Evolutionary conservation across 441 rosid genomes (phyloP).

Genomic region (Croton laevigatus): DNA sequence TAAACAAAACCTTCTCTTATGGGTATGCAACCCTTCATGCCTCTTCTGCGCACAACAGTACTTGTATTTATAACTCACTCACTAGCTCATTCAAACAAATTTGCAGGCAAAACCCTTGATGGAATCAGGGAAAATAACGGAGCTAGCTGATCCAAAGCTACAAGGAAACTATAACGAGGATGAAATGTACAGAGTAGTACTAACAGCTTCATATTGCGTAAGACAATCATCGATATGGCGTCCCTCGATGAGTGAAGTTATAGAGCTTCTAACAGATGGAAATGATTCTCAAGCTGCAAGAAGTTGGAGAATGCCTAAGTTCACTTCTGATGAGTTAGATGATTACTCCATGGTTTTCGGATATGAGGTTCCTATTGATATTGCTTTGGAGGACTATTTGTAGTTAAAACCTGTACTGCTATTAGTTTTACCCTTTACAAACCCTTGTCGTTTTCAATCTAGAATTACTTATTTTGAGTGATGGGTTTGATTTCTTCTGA

Average conservation of each 20-base stretch:
- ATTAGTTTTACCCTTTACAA: background rate
- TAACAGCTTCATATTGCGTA: conserved; percentile 75
- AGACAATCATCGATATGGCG: conserved; percentile 76
- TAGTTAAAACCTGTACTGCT: background rate
- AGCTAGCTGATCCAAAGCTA: conserved; percentile 66
- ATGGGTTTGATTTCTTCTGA: background rate
- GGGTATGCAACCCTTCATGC: conserved; percentile 42
- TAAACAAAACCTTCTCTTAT: conserved; percentile 69
- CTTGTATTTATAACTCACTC: too few relatives aligned
- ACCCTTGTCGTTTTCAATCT: background rate
- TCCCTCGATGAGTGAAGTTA: conserved; percentile 83
- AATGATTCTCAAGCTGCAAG: conserved; percentile 50
- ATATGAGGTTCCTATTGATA: conserved; percentile 56
- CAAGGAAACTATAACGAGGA: conserved; percentile 56
- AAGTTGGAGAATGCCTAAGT: conserved; percentile 75
- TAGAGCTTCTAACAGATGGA: conserved; percentile 70
- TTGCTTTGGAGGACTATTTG: conserved; percentile 43
- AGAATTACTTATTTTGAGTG: background rate
- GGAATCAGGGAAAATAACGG: conserved; percentile 62
- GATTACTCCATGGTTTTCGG: conserved; percentile 77
- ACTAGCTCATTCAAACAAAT: too few relatives aligned
- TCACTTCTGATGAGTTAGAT: conserved; percentile 58
- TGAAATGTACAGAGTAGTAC: conserved; percentile 58
- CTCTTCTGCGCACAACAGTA: too few relatives aligned
- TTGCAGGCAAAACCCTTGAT: conserved; percentile 73